Evolutionary conservation across 768 basidiomycete species (phyloP), one percentile per base, ranked within the genome.

Genomic region (Suillus variegatus): DNA sequence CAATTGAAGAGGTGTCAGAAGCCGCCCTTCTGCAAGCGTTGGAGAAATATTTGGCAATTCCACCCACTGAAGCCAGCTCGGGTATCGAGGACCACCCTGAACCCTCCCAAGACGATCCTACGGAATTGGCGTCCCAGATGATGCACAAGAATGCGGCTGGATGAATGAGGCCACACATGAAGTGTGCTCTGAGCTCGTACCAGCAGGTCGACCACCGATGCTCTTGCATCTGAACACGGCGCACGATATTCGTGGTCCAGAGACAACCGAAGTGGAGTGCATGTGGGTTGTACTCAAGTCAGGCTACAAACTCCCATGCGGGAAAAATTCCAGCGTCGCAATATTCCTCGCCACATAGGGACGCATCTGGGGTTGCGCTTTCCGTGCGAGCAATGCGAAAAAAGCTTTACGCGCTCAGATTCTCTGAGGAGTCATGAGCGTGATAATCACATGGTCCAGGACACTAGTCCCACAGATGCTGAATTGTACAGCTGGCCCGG

Each of bases 371-470:
- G n/a, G 0, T 5, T 62, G 14, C 73, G 71, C 35, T 61, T 62
- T 54, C 13, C 36, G 4, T 74, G 74, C 47, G 55, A 28, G 8
- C 5, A 61, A 14, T 74, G 74, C 57, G 40, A n/a, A 1, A 72
- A 54, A 28, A 49, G 64, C 10, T 74, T 74, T 61, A 74, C 73
- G 12, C 74, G 73, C 4, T 28, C 47, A 54, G 73, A 76, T 46
- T 74, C 38, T 61, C 52, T 63, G 60, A 60, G 3, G 1, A 22
- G 41, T 2, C 75, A 74, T n/a, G 16, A 74, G 13, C 62, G 4
- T 36, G 32, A 7, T 7, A 46, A 64, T n/a, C 73, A 74, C 56
- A 0, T 10, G 8, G 49, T 4, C 36, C 18, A 32, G 38, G 35
- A 28, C 16, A 20, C 9, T 14, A 18, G 22, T 14, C 25, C 16